These are phyloP conservation scores for Flaveria sonorensis DNA, from an alignment of 129 eudicot species.

Conservation along the genomic window DNA sequence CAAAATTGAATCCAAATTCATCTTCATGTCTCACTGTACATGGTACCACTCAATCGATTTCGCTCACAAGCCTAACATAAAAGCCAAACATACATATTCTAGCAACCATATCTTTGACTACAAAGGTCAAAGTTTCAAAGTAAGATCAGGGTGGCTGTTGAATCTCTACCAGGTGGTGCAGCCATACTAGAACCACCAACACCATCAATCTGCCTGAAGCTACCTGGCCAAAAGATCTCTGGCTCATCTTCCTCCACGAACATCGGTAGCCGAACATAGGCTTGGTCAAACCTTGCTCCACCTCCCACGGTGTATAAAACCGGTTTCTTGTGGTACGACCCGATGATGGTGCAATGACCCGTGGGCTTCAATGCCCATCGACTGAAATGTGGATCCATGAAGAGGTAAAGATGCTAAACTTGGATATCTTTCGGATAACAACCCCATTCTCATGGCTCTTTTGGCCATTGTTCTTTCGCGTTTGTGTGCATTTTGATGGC, in stretches of 20 bases:
- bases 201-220: slow-evolving; percentile 59
- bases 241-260: slow-evolving; percentile 61
- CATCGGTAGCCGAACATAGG: slow-evolving; percentile 51
- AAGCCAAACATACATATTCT: slow-evolving; percentile 14
- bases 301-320: slow-evolving; percentile 39
- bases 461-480: slow-evolving; percentile 84
- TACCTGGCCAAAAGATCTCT: slow-evolving; percentile 76
- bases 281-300: slow-evolving; percentile 63
- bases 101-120: slow-evolving; percentile 5
- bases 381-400: slow-evolving; percentile 63
- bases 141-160: slow-evolving; percentile 59
- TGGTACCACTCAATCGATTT: slow-evolving; percentile 26
- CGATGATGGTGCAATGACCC: slow-evolving; percentile 55
- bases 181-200: slow-evolving; percentile 27
- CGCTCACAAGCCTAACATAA: slow-evolving; percentile 18
- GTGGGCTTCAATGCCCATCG: slow-evolving; percentile 77
- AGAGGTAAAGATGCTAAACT: slow-evolving; percentile 86
- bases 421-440: slow-evolving; percentile 71
- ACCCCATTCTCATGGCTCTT: slow-evolving; percentile 75
- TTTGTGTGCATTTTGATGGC: slow-evolving; percentile 95
- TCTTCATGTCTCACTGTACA: slow-evolving; percentile 49
- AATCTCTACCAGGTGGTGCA: slow-evolving; percentile 46
- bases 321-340: slow-evolving; percentile 28
- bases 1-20: slow-evolving; percentile 32
- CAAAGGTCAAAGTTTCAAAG: slow-evolving; percentile 60